Evolutionary conservation across 2,329 filamentous ascomycete species (phyloP), one percentile per base, ranked within the genome.

Genomic region (Gyromitra esculenta): DNA sequence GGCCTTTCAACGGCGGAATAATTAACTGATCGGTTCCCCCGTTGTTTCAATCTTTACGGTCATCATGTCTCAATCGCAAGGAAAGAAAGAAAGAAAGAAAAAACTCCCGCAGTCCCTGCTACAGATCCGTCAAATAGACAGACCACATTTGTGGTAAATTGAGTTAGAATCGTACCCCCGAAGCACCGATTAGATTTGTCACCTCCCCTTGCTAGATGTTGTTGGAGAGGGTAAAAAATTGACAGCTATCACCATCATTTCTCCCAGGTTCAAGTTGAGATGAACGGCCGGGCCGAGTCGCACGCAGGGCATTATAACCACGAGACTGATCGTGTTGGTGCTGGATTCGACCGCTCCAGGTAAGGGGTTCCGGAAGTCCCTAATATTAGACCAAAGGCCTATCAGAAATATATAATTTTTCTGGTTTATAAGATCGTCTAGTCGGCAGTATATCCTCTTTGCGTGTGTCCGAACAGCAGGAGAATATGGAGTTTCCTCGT

Each of bases 311-410:
- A 66, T 67, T 62, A 67, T 39, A 62, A 18, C 73, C 73, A 76
- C 73, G 73, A 72, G 73, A 76, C 73, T 57, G 62, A 62, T 65
- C 63, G 57, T 76, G 73, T 76, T 76, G 73, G 73, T 76, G 62
- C 54, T 67, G 68, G 62, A 57, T 48, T 72, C 60, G 73, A 56
- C 67, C 56, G 73, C 68, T 72, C 67, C 60, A 76, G 73, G 73
- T 5, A 76, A 76, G 73, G 73, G 66, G 73, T 65, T 67, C 73
- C 69, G 68, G 31, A 73, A 54, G 69, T 76, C 62, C 52, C 43
- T 63, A 72, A 54, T 66, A 73, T 73, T 73, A 66, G 62, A 56
- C 13, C 18, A 67, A 73, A 56, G 21, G 41, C 54, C 60, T 54
- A 54, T 52, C 41, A 57, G 57, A 48, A 75, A 65, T 31, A 31